Percentiles rank a stretch among this genome's conserved stretches.
Conservation (phyloP, 495 filamentous ascomycete genomes). For the Aspergillus sclerotiicarbonarius region DNA sequence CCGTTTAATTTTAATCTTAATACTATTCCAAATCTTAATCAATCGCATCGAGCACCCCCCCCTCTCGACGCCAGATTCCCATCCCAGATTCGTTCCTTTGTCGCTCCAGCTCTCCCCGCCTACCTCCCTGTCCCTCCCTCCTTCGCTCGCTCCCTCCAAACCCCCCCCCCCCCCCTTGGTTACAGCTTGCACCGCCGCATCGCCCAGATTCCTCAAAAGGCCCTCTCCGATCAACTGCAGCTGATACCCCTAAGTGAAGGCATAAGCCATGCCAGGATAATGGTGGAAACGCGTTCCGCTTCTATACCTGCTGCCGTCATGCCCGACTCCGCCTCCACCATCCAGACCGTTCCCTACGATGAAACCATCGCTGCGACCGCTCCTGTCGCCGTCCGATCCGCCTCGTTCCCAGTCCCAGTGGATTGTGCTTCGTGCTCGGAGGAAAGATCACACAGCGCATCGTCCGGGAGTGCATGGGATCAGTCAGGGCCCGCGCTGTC, state of each 20-base stretch:
- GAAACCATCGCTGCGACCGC: constrained; percentile 25
- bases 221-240: neutral
- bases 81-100: constrained; percentile 16
- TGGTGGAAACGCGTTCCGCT: constrained; percentile 35
- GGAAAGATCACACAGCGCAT: constrained; percentile 28
- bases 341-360: constrained; percentile 30
- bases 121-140: constrained; percentile 4
- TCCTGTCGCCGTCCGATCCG: constrained; percentile 28
- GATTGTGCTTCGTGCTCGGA: constrained; percentile 27
- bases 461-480: constrained; percentile 22
- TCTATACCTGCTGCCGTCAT: constrained; percentile 31
- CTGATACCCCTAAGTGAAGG: neutral
- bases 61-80: neutral
- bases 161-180: neutral
- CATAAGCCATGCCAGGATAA: constrained; percentile 45
- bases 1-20: constrained; percentile 4
- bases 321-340: constrained; percentile 28
- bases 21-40: neutral
- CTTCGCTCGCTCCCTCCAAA: neutral
- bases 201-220: neutral
- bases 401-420: constrained; percentile 29
- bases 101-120: constrained; percentile 8
- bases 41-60: neutral
- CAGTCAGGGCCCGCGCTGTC: constrained; percentile 21
- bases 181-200: neutral